These are phyloP conservation scores for Kwoniella botswanensis DNA, from an alignment of 768 basidiomycete genomes.

Conservation along the genomic window DNA sequence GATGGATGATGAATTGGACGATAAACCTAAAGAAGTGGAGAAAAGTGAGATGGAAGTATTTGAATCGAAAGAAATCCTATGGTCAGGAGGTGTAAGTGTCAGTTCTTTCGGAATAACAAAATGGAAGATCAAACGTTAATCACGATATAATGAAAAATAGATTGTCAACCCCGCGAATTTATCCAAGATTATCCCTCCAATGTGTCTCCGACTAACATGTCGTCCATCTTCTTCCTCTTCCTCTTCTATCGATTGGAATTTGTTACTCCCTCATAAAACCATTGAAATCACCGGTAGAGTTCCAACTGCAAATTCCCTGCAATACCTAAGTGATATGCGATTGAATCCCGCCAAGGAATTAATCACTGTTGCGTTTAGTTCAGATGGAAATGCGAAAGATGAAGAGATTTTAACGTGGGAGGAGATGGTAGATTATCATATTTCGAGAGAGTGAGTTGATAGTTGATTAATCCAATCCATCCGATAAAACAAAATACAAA, in stretches of 20 bases:
- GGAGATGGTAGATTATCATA: constrained; percentile 44
- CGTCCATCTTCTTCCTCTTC: constrained; percentile 5
- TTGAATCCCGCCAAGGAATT: constrained; percentile 45
- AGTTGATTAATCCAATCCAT: background rate
- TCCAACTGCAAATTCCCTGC: constrained; percentile 32
- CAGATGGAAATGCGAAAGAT: constrained; percentile 29
- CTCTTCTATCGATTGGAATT: constrained; percentile 26
- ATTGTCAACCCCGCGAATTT: constrained; percentile 46
- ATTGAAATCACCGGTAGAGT: constrained; percentile 52
- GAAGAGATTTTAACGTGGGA: constrained; percentile 36
- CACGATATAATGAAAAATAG: constrained; percentile 25
- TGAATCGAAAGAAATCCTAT: constrained; percentile 38
- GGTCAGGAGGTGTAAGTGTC: constrained; percentile 47
- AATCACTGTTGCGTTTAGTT: constrained; percentile 46
- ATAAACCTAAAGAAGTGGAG: background rate
- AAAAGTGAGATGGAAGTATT: constrained; percentile 31
- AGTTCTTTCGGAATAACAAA: background rate
- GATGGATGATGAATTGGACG: constrained; percentile 20
- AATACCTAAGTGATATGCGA: constrained; percentile 42
- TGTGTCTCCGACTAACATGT: constrained; percentile 26
- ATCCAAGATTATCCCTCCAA: constrained; percentile 28
- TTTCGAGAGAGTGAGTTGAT: constrained; percentile 46
- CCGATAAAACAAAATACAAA: background rate
- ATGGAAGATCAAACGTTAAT: background rate
- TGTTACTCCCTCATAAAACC: constrained; percentile 38